A percentile compares a stretch with the other conserved stretches of the same genome.
phyloP scores from a whole-genome alignment of 179 eudicot species.

The Amaranthus tricolor region DNA sequence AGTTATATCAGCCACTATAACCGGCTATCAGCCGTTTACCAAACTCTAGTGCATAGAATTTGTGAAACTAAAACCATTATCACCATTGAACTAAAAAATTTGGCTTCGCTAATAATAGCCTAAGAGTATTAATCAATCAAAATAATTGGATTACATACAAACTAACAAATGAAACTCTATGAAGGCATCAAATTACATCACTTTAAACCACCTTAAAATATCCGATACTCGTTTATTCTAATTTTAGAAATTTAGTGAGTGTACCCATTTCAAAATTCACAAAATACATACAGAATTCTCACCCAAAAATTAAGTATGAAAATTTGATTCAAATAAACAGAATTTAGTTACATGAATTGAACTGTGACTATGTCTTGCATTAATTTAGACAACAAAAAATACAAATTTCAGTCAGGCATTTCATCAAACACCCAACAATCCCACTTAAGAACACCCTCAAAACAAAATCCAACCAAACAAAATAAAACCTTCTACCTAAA shows the following conservation, averaged over 20 bases:
- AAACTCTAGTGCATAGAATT: too few species aligned
- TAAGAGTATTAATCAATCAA: too few species aligned
- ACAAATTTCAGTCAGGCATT: constrained; percentile 22
- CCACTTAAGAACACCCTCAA: neutral
- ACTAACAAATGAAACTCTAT: too few species aligned
- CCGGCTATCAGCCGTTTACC: too few species aligned
- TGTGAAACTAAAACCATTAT: too few species aligned
- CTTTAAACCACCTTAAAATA: too few species aligned
- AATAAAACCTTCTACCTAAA: neutral
- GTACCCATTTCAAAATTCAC: neutral
- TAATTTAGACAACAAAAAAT: constrained; percentile 14
- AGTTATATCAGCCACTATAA: too few species aligned
- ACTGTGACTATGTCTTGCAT: constrained; percentile 3
- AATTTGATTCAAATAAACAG: neutral
- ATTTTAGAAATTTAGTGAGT: neutral
- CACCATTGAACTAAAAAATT: too few species aligned
- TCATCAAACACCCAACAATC: constrained; percentile 28
- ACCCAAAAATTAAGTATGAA: neutral
- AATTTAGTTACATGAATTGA: neutral
- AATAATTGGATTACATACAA: too few species aligned
- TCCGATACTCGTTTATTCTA: neutral
- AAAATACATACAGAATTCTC: neutral
- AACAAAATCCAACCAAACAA: neutral
- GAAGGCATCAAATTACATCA: too few species aligned
- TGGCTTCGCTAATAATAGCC: too few species aligned